Base-by-base conservation (phyloP, 2,329 filamentous ascomycete species). In the Mycosphaerelloides madeirae region DNA sequence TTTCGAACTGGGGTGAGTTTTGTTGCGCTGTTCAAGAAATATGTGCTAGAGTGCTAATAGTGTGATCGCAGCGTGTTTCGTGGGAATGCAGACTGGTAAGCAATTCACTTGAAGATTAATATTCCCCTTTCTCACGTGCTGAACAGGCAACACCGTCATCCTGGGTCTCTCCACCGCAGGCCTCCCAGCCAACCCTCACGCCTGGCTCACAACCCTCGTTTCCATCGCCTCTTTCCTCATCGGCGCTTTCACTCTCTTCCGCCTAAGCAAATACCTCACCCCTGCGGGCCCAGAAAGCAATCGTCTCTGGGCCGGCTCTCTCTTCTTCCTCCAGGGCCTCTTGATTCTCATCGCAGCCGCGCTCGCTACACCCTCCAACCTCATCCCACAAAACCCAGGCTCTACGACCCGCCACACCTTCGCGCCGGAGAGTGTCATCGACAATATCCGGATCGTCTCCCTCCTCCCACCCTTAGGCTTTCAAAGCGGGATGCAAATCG, bases 101-200 rank as follows among this genome's bases (percentile, higher is more conserved):
- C 22, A 25, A 25, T 25, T 25, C 22, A 25, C 22, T 25, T 25
- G 22, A n/a, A n/a, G n/a, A n/a, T n/a, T n/a, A n/a, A n/a, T n/a
- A n/a, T n/a, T n/a, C n/a, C n/a, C n/a, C n/a, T n/a, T n/a, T n/a
- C n/a, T n/a, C 22, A 25, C 22, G 22, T 25, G 5, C 16, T 31
- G 9, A 6, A 12, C 65, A 68, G 78, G 79, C 31, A 83, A 83
- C 63, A 82, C 79, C 8, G 75, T 83, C 54, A 81, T 82, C 64
- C 69, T 83, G 31, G 78, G 76, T 14, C 74, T 83, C 16, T 78
- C 78, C 43, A 74, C 77, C 11, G 73, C 77, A 2, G 63, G 65
- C 22, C 75, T 79, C 36, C 77, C 68, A 15, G 67, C 66, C 13
- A 64, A 76, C 46, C 75, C 75, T 3, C 68, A 68, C 43, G 77